A percentile compares a stretch with the other conserved stretches of the same genome.
These are phyloP conservation scores for Solanum pennellii DNA, from an alignment of 257 asterid species.

Conservation along the genomic window DNA sequence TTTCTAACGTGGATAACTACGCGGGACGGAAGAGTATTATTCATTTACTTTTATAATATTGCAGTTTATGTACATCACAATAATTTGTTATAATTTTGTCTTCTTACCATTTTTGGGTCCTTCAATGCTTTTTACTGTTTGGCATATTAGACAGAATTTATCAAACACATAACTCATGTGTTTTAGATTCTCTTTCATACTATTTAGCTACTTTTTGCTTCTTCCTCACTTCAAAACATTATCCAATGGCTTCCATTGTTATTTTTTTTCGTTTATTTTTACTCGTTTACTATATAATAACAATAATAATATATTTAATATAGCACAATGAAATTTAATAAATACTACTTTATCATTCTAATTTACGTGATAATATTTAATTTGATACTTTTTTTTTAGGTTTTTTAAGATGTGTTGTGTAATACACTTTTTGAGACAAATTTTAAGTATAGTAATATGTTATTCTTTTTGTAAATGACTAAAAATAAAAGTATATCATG, in stretches of 20 bases:
- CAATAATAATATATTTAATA: no score
- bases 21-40: background rate
- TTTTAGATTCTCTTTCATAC: background rate
- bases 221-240: background rate
- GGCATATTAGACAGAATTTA: background rate
- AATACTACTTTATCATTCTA: rapidly evolving
- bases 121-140: background rate
- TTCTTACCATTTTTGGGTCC: background rate
- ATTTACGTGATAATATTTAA: no score
- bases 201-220: background rate
- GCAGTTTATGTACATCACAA: background rate
- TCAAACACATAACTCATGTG: background rate
- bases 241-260: background rate
- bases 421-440: no score
- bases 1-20: no score
- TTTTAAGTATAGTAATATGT: no score
- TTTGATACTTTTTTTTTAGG: no score
- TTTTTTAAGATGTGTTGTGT: no score
- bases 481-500: no score
- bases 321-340: no score
- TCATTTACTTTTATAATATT: background rate
- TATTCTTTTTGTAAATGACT: no score
- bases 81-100: background rate
- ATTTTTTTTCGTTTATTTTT: no score
- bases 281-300: background rate